Evolutionary conservation across 2,329 filamentous ascomycete genomes (phyloP).

Genomic region (Colletotrichum eleusines): DNA sequence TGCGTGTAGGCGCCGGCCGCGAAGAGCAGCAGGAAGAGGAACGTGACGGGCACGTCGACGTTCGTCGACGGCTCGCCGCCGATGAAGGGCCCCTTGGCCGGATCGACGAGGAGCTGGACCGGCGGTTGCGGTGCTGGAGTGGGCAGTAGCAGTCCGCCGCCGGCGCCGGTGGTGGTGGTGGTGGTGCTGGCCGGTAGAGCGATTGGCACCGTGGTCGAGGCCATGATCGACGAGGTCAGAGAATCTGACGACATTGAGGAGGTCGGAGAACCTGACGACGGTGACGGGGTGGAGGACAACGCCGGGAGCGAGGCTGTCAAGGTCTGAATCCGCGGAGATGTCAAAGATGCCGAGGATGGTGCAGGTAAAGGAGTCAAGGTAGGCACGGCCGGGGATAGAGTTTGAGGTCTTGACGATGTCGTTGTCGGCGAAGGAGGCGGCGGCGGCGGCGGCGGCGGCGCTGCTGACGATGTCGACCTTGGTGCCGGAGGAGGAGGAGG

Average conservation of each 20-base stretch:
- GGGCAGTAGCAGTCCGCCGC: conserved; percentile 10
- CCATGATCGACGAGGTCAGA: background rate
- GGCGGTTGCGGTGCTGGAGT: conserved; percentile 3
- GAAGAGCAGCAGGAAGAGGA: conserved; percentile 47
- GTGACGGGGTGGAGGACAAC: background rate
- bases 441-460: background rate
- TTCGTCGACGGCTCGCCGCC: conserved; percentile 36
- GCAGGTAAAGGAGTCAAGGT: background rate
- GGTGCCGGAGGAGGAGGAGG: conserved; percentile 20
- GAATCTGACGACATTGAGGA: background rate
- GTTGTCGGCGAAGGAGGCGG: conserved; percentile 5
- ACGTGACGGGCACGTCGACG: conserved; percentile 45
- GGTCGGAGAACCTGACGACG: too few relatives aligned
- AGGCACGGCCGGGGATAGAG: background rate
- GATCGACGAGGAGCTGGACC: conserved; percentile 17
- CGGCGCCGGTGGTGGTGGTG: conserved; percentile 7
- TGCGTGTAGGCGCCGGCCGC: conserved; percentile 45
- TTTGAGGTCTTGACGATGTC: conserved; percentile 10
- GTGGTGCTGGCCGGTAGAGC: conserved; percentile 28
- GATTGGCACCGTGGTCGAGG: background rate
- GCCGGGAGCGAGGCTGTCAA: background rate
- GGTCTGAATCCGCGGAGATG: background rate
- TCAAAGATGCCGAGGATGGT: background rate
- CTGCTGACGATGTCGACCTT: background rate
- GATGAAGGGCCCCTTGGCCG: conserved; percentile 28